phyloP scores from a whole-genome alignment of 768 basidiomycete genomes.

The Nidularia sp. region DNA sequence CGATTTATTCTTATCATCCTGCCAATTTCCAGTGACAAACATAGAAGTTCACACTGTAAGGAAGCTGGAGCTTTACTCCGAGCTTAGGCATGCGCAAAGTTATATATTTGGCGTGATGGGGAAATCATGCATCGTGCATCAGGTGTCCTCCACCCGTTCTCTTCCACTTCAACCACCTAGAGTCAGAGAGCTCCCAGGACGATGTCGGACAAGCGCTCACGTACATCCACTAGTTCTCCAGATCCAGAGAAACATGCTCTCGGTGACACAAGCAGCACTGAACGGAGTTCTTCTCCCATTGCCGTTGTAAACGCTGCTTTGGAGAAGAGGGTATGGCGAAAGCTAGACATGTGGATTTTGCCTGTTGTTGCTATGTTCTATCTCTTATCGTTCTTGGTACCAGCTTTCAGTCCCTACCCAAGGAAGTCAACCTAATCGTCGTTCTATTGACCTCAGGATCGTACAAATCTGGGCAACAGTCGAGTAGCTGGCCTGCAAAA shows the following conservation, averaged over 20 bases:
- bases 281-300: slow-evolving; percentile 9
- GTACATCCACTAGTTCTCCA: slow-evolving; percentile 5
- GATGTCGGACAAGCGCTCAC: slow-evolving; percentile 18
- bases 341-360: slow-evolving; percentile 43
- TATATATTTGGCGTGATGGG: too few species aligned
- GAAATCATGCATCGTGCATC: too few species aligned
- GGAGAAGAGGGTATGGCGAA: slow-evolving; percentile 41
- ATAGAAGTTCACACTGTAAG: too few species aligned
- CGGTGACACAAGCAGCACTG: slow-evolving; percentile 16
- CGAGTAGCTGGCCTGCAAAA: slow-evolving; percentile 58
- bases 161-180: not conserved
- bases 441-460: slow-evolving; percentile 27
- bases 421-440: not conserved
- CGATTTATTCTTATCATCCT: too few species aligned
- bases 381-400: slow-evolving; percentile 49
- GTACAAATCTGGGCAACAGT: slow-evolving; percentile 57
- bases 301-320: slow-evolving; percentile 22
- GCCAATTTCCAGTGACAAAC: too few species aligned
- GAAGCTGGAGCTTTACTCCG: too few species aligned
- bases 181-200: slow-evolving; percentile 1
- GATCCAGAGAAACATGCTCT: slow-evolving; percentile 23
- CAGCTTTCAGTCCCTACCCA: slow-evolving; percentile 5
- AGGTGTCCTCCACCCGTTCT: not conserved
- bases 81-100: too few species aligned
- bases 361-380: slow-evolving; percentile 48